These are phyloP conservation scores for Lepidium sativum DNA, from an alignment of 345 rosid genomes.

Conservation along the genomic window DNA sequence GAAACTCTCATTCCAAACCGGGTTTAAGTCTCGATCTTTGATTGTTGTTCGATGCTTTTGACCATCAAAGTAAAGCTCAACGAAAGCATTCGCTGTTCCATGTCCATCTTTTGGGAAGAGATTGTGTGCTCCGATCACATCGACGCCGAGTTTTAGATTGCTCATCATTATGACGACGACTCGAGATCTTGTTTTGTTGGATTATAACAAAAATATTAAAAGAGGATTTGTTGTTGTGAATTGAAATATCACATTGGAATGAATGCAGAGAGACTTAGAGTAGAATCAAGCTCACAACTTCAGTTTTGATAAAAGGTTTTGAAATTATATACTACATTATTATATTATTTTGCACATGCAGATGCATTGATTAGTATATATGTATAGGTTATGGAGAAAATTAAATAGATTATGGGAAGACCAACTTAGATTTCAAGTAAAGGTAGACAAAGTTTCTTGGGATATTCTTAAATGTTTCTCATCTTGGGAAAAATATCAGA, in stretches of 20 bases:
- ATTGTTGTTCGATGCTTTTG: constrained; percentile 77
- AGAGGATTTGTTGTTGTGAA: neutral
- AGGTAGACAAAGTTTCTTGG: constrained; percentile 28
- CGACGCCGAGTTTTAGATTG: constrained; percentile 82
- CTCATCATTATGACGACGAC: constrained; percentile 34
- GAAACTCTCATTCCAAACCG: constrained; percentile 97
- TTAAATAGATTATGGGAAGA: neutral
- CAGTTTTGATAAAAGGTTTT: neutral
- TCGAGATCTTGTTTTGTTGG: constrained; percentile 6
- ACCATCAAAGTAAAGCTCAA: constrained; percentile 85
- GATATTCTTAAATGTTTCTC: constrained; percentile 21
- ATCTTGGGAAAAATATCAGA: neutral
- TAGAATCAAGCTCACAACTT: constrained; percentile 10
- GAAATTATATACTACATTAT: constrained; percentile 2
- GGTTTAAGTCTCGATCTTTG: constrained; percentile 84
- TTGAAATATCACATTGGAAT: constrained; percentile 22
- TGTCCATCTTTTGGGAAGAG: constrained; percentile 90
- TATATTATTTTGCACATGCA: constrained; percentile 13
- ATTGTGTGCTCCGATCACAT: constrained; percentile 82
- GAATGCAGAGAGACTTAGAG: constrained; percentile 21
- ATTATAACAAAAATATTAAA: neutral
- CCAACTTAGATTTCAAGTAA: constrained; percentile 26
- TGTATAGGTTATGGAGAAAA: constrained; percentile 6
- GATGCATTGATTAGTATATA: constrained; percentile 11
- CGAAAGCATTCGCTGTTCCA: constrained; percentile 79